These are phyloP conservation scores for Torrubiella hemipterigena DNA, from an alignment of 2,329 filamentous ascomycete species.

Conservation along the genomic window DNA sequence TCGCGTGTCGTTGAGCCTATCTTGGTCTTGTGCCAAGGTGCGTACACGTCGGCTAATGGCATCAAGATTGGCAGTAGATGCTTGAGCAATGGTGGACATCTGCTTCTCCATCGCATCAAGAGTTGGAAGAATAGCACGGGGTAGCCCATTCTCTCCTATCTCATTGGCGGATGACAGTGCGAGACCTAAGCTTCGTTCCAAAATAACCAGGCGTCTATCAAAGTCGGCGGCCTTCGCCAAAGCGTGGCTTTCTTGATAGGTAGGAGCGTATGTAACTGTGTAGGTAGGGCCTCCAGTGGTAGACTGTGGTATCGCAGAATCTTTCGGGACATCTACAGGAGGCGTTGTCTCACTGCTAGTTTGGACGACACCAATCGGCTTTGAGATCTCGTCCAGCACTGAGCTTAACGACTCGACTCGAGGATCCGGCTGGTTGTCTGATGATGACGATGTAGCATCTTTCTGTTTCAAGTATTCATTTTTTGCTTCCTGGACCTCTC, in stretches of 20 bases:
- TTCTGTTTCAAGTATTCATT: constrained; percentile 45
- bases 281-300: constrained; percentile 34
- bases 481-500: constrained; percentile 69
- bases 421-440: constrained; percentile 29
- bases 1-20: constrained; percentile 55
- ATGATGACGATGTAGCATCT: constrained; percentile 30
- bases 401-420: constrained; percentile 55
- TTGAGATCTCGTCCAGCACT: constrained; percentile 54
- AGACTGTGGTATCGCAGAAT: constrained; percentile 9
- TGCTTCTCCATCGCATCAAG: constrained; percentile 73
- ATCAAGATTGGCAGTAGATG: constrained; percentile 62
- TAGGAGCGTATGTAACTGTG: constrained; percentile 51
- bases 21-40: constrained; percentile 59
- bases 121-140: constrained; percentile 67
- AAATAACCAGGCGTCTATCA: constrained; percentile 62
- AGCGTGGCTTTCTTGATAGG: constrained; percentile 56
- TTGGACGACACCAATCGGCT: constrained; percentile 11
- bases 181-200: constrained; percentile 76
- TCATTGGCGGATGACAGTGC: constrained; percentile 56
- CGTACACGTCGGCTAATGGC: constrained; percentile 58
- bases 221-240: constrained; percentile 79
- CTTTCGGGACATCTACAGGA: constrained; percentile 10
- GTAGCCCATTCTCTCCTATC: constrained; percentile 40
- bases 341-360: constrained; percentile 4
- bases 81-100: constrained; percentile 60